A percentile compares a stretch with the other conserved stretches of the same genome.
Evolutionary conservation across 768 basidiomycete species (phyloP).

Genomic region (Austroboletus festivus): DNA sequence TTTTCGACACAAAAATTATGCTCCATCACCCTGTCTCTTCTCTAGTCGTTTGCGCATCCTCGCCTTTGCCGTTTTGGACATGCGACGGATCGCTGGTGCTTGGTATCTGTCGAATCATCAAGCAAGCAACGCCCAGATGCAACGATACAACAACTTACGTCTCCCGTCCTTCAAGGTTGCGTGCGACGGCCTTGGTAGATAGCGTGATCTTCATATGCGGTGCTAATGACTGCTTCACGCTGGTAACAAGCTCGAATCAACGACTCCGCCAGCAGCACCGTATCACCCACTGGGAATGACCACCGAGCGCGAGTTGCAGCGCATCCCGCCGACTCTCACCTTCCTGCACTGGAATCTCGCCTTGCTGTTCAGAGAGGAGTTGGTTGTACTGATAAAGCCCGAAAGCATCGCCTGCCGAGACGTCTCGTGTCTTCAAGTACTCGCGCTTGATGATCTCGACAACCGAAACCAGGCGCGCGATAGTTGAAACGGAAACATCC

Average conservation of each 20-base stretch:
- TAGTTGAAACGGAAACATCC: slow-evolving; percentile 34
- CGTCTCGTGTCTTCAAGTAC: slow-evolving; percentile 54
- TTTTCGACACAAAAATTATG: slow-evolving; percentile 18
- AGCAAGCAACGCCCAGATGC: not conserved
- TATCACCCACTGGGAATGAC: slow-evolving; percentile 55
- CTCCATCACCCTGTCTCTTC: slow-evolving; percentile 20
- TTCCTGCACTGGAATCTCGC: slow-evolving; percentile 27
- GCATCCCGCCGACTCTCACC: slow-evolving; percentile 31
- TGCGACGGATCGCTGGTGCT: slow-evolving; percentile 45
- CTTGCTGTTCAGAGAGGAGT: slow-evolving; percentile 44
- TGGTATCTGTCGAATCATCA: slow-evolving; percentile 59
- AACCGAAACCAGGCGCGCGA: slow-evolving; percentile 68
- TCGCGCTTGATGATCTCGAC: slow-evolving; percentile 86
- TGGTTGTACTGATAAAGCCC: slow-evolving; percentile 81
- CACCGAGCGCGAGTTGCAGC: slow-evolving; percentile 44
- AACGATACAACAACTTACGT: slow-evolving; percentile 33
- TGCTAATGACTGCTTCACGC: slow-evolving; percentile 52
- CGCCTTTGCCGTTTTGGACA: slow-evolving; percentile 57
- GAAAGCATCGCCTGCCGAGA: slow-evolving; percentile 38
- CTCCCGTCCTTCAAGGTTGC: slow-evolving; percentile 32
- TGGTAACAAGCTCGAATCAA: slow-evolving; percentile 22
- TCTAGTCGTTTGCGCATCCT: slow-evolving; percentile 46
- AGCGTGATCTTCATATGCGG: slow-evolving; percentile 74
- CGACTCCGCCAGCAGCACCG: not conserved
- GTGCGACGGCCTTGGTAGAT: slow-evolving; percentile 42